A percentile compares a stretch with the other conserved stretches of the same genome.
phyloP scores from a whole-genome alignment of 176 grass and related monocot species.

The Leersia perrieri region DNA sequence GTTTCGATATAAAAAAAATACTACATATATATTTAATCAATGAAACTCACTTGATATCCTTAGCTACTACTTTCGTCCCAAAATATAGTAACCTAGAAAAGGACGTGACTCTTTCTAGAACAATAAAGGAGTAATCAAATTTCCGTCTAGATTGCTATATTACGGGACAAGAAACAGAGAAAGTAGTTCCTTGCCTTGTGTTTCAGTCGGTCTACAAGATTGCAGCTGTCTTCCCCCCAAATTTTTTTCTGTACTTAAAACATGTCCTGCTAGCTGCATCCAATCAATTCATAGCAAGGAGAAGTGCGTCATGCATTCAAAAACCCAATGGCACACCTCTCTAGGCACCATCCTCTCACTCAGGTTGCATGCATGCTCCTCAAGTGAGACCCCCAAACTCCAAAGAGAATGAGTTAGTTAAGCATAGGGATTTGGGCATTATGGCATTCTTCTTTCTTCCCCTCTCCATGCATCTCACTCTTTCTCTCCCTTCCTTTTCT shows the following conservation, averaged over 20 bases:
- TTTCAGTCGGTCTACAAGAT: not conserved
- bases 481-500: not conserved
- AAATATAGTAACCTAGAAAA: too few relatives aligned
- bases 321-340: conserved; percentile 48
- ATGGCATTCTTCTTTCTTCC: conserved; percentile 19
- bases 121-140: too few relatives aligned
- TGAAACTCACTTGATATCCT: not conserved
- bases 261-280: conserved; percentile 10
- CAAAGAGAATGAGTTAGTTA: conserved; percentile 72
- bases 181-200: too few relatives aligned
- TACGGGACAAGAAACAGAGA: too few relatives aligned
- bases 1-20: too few relatives aligned
- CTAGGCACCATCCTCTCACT: conserved; percentile 49
- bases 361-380: conserved; percentile 25
- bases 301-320: conserved; percentile 32
- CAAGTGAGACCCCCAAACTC: conserved; percentile 53
- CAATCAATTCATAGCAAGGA: not conserved
- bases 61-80: too few relatives aligned
- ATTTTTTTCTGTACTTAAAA: not conserved
- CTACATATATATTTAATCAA: not conserved
- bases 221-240: not conserved
- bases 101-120: too few relatives aligned
- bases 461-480: not conserved
- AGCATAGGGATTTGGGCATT: conserved; percentile 83
- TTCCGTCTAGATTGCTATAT: too few relatives aligned